Percentiles rank a stretch among this genome's conserved stretches.
Evolutionary conservation across 345 rosid genomes (phyloP).

Genomic region (Mangifera indica): DNA sequence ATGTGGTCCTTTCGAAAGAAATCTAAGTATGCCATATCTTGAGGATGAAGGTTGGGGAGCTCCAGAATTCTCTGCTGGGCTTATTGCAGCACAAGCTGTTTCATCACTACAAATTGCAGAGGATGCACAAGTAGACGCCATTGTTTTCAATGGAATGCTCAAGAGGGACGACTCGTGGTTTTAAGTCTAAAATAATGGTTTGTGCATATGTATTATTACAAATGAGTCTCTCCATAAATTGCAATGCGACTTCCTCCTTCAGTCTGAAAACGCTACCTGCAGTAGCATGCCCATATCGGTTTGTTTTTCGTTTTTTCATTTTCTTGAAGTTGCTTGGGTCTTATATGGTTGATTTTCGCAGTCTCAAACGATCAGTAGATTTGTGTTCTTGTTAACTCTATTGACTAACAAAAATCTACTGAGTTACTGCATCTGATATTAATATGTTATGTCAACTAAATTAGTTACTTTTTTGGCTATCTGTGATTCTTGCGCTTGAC

Average conservation of each 20-base stretch:
- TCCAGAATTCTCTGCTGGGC: conserved; percentile 52
- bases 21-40: conserved; percentile 26
- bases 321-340: conserved; percentile 2
- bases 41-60: conserved; percentile 47
- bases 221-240: conserved; percentile 7
- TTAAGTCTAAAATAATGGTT: conserved; percentile 24
- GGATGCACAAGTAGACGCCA: conserved; percentile 47
- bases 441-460: not conserved
- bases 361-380: not conserved
- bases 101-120: conserved; percentile 84
- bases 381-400: not conserved
- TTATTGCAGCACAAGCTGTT: conserved; percentile 82
- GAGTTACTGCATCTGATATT: too few species aligned
- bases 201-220: conserved; percentile 33
- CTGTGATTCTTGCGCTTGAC: not conserved
- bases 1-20: conserved; percentile 44
- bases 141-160: conserved; percentile 62
- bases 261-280: conserved; percentile 16
- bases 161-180: conserved; percentile 16
- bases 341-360: not conserved
- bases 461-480: not conserved
- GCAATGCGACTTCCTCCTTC: conserved; percentile 26
- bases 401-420: not conserved
- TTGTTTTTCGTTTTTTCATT: not conserved
- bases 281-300: conserved; percentile 11